These are phyloP conservation scores for Poterioochromonas sp. DNA, from an alignment of 352 stramenopile genomes.

Conservation along the genomic window DNA sequence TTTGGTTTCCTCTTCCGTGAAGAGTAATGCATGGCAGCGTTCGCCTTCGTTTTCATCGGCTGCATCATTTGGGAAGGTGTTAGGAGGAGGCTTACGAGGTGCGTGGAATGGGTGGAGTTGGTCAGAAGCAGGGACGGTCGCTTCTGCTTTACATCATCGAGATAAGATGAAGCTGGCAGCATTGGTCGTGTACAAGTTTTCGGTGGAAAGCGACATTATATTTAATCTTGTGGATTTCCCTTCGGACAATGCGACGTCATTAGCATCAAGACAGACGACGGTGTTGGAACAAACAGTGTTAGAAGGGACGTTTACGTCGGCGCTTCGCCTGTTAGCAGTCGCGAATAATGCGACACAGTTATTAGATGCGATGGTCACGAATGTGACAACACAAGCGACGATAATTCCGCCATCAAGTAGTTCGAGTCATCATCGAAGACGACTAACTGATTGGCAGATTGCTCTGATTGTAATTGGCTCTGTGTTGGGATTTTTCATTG, in stretches of 20 bases:
- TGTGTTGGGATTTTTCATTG: too few species aligned
- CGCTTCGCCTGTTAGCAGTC: constrained; percentile 3
- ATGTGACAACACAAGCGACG: too few species aligned
- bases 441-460: too few species aligned
- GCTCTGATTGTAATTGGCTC: too few species aligned
- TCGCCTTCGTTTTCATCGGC: constrained; percentile 8
- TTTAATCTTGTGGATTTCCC: constrained; percentile 14
- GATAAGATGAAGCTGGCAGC: constrained; percentile 10
- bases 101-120: constrained; percentile 7
- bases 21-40: constrained; percentile 10
- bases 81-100: constrained; percentile 8
- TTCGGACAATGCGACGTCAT: constrained; percentile 4
- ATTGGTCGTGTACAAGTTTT: constrained; percentile 14
- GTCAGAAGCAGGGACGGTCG: constrained; percentile 5
- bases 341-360: constrained; percentile 7
- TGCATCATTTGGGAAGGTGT: constrained; percentile 11
- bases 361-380: constrained; percentile 8
- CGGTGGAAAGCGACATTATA: constrained; percentile 11
- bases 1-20: constrained; percentile 11
- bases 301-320: constrained; percentile 8
- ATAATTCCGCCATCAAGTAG: too few species aligned
- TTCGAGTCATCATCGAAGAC: too few species aligned
- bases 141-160: constrained; percentile 13
- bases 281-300: constrained; percentile 13
- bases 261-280: constrained; percentile 5